Percentiles rank a stretch among this genome's conserved stretches.
Evolutionary conservation across 805 yeast genomes (phyloP).

Genomic region (Schwanniomyces vanrijiae): DNA sequence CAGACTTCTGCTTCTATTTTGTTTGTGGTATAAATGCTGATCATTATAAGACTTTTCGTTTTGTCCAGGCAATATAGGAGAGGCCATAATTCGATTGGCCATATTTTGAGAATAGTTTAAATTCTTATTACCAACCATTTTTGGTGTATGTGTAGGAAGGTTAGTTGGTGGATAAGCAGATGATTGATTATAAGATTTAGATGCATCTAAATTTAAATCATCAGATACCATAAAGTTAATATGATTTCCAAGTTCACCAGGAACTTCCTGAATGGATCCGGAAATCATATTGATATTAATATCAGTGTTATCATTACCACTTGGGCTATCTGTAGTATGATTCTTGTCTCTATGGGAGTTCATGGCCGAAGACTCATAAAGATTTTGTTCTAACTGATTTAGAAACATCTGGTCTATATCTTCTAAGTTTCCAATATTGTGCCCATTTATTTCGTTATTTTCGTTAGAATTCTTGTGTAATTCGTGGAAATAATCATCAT

Average conservation of each 20-base stretch:
- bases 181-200: conserved; percentile 10
- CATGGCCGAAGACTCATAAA: conserved; percentile 17
- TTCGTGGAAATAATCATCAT: conserved; percentile 14
- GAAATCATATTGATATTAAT: neutral
- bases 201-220: conserved; percentile 10
- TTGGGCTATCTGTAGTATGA: neutral
- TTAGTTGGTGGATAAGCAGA: conserved; percentile 28
- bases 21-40: conserved; percentile 41
- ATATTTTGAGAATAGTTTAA: conserved; percentile 1
- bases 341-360: neutral
- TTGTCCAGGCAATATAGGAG: conserved; percentile 43
- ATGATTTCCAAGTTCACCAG: conserved; percentile 11
- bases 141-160: conserved; percentile 24
- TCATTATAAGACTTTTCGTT: conserved; percentile 41
- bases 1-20: conserved; percentile 13
- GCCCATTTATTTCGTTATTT: neutral
- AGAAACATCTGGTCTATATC: conserved; percentile 27
- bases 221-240: conserved; percentile 25
- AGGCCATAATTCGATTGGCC: conserved; percentile 15
- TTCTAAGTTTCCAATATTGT: conserved; percentile 13
- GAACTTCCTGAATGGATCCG: neutral
- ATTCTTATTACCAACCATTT: conserved; percentile 14
- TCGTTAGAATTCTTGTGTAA: conserved; percentile 10
- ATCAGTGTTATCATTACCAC: conserved; percentile 1
- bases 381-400: conserved; percentile 28